A percentile compares a stretch with the other conserved stretches of the same genome.
Conservation (phyloP, 176 grass and related monocot genomes). For the Carex scoparia region DNA sequence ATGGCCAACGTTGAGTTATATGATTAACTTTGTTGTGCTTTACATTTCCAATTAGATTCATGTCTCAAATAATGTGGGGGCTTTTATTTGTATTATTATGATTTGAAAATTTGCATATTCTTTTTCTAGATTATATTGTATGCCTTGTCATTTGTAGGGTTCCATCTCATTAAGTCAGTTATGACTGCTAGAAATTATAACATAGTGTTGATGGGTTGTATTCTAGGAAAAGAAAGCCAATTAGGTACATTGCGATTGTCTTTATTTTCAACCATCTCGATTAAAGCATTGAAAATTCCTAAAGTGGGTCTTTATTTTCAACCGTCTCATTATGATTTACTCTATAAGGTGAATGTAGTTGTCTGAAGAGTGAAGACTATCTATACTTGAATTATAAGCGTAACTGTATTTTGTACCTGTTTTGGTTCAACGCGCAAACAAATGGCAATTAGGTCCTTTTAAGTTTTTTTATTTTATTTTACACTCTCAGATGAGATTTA, state of each 20-base stretch:
- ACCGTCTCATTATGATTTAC: not conserved
- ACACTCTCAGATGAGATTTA: not conserved
- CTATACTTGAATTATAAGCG: not conserved
- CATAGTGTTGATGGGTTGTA: not conserved
- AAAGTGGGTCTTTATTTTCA: not conserved
- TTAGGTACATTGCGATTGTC: not conserved
- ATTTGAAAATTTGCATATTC: not conserved
- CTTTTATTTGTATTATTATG: not conserved
- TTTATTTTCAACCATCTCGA: not conserved
- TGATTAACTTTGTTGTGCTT: conserved; percentile 1
- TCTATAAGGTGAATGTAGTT: not conserved
- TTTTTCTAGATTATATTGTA: not conserved
- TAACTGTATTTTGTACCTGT: not conserved
- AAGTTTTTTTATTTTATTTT: not conserved
- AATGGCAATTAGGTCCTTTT: not conserved
- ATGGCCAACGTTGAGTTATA: conserved; percentile 41
- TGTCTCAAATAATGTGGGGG: not conserved
- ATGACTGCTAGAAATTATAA: not conserved
- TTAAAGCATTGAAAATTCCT: not conserved
- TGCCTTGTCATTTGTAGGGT: not conserved
- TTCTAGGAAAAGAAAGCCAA: not conserved
- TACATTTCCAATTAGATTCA: not conserved
- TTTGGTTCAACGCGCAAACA: not conserved
- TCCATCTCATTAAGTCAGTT: not conserved
- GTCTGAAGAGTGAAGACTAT: not conserved